Conservation (phyloP, 495 filamentous ascomycete species). For the Sporormia fimetaria region DNA sequence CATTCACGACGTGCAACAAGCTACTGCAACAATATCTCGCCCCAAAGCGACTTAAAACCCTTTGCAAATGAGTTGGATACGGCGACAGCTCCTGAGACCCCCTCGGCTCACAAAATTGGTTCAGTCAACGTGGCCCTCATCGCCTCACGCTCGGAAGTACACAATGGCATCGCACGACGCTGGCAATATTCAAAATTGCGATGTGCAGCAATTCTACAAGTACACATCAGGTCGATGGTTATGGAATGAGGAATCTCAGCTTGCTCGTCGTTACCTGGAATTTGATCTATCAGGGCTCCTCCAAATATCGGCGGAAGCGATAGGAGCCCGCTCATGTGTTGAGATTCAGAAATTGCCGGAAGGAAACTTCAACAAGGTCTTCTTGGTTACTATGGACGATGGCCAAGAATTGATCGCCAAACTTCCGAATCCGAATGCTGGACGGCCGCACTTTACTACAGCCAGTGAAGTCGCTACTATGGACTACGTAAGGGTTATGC, state of each 20-base stretch:
- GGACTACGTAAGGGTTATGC: constrained; percentile 6
- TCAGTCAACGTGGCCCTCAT: constrained; percentile 3
- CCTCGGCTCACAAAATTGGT: constrained; percentile 2
- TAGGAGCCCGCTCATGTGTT: constrained; percentile 9
- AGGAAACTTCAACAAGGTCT: constrained; percentile 11
- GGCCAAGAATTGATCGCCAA: constrained; percentile 11
- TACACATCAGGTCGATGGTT: constrained; percentile 12
- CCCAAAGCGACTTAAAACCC: constrained; percentile 1
- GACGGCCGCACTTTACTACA: constrained; percentile 14
- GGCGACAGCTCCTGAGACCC: constrained; percentile 4
- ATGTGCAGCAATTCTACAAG: constrained; percentile 6
- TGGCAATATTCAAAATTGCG: constrained; percentile 3
- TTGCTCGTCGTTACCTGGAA: constrained; percentile 7
- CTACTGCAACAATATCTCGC: too few species aligned
- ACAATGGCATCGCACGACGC: constrained; percentile 5
- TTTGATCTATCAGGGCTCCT: constrained; percentile 8
- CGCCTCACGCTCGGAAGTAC: constrained; percentile 5
- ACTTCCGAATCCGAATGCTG: constrained; percentile 14
- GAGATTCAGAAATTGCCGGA: constrained; percentile 9
- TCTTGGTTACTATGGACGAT: constrained; percentile 13
- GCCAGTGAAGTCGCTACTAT: constrained; percentile 16
- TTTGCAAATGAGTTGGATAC: constrained; percentile 4
- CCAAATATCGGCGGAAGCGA: constrained; percentile 6
- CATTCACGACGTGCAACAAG: too few species aligned
- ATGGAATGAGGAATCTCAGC: constrained; percentile 12